Evolutionary conservation across 495 filamentous ascomycete genomes (phyloP).

Genomic region (Penicillium canescens): DNA sequence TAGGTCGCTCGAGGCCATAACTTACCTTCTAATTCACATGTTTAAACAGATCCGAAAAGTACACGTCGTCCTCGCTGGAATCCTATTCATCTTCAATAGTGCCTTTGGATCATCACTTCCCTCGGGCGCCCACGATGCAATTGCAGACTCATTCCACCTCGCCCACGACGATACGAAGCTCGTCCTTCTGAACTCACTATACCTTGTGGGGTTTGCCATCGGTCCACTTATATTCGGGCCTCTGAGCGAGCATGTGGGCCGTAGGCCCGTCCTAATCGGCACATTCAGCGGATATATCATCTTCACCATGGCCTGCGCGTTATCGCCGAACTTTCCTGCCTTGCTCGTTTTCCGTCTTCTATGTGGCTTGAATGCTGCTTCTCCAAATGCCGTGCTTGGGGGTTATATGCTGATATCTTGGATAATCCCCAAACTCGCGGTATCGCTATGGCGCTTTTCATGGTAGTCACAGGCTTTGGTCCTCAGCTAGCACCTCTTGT

Average conservation of each 20-base stretch:
- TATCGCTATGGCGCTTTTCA: conserved; percentile 41
- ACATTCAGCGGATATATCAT: conserved; percentile 49
- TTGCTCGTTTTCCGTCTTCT: conserved; percentile 46
- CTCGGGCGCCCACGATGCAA: conserved; percentile 25
- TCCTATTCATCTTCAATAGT: conserved; percentile 61
- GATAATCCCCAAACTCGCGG: conserved; percentile 30
- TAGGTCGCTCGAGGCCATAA: too few relatives aligned
- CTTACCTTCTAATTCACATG: too few relatives aligned
- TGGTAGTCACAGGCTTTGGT: conserved; percentile 47
- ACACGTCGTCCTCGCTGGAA: conserved; percentile 38
- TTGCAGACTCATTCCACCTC: conserved; percentile 48
- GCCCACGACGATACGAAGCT: conserved; percentile 41
- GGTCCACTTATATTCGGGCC: conserved; percentile 63
- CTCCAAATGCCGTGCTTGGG: conserved; percentile 41
- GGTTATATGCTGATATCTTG: conserved; percentile 42
- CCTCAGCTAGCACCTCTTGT: conserved; percentile 32
- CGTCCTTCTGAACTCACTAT: conserved; percentile 65
- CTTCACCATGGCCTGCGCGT: conserved; percentile 42
- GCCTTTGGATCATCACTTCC: conserved; percentile 53
- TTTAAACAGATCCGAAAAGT: too few relatives aligned
- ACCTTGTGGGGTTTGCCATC: conserved; percentile 59
- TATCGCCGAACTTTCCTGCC: conserved; percentile 32
- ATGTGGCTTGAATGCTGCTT: conserved; percentile 32
- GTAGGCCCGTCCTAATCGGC: conserved; percentile 54
- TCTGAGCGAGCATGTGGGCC: conserved; percentile 64